phyloP scores from a whole-genome alignment of 805 yeast genomes.

The Myxozyma nipponensis region DNA sequence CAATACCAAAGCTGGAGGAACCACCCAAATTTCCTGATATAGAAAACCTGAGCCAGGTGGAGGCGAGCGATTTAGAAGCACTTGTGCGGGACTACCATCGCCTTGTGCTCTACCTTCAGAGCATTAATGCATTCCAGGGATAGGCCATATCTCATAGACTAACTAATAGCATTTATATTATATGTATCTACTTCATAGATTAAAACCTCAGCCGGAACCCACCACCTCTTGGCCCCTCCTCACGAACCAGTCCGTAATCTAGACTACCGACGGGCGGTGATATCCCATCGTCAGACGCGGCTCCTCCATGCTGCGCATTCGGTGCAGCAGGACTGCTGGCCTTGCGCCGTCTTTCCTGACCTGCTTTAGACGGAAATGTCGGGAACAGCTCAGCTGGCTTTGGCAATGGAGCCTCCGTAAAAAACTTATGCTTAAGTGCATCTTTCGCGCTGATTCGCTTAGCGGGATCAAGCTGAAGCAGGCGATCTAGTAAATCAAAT shows the following conservation, averaged over 20 bases:
- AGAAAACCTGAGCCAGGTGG: conserved; percentile 34
- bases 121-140: conserved; percentile 32
- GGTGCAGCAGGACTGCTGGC: conserved; percentile 19
- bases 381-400: conserved; percentile 31
- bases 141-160: neutral
- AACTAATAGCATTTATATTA: neutral
- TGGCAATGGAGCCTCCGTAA: conserved; percentile 44
- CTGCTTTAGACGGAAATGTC: conserved; percentile 30
- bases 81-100: conserved; percentile 40
- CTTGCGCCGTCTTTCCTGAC: neutral
- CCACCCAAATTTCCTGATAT: conserved; percentile 9
- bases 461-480: conserved; percentile 45
- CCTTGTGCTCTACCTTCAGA: conserved; percentile 34
- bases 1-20: conserved; percentile 7
- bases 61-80: conserved; percentile 37
- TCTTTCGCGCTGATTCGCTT: conserved; percentile 45
- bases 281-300: neutral
- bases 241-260: conserved; percentile 13
- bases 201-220: conserved; percentile 20
- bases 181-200: neutral
- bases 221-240: conserved; percentile 10
- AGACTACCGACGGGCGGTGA: too few species aligned
- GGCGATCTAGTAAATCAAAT: conserved; percentile 39
- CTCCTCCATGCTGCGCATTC: conserved; percentile 11
- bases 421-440: conserved; percentile 45